phyloP scores from a whole-genome alignment of 768 basidiomycete genomes.

The Leccinum ochraceum region DNA sequence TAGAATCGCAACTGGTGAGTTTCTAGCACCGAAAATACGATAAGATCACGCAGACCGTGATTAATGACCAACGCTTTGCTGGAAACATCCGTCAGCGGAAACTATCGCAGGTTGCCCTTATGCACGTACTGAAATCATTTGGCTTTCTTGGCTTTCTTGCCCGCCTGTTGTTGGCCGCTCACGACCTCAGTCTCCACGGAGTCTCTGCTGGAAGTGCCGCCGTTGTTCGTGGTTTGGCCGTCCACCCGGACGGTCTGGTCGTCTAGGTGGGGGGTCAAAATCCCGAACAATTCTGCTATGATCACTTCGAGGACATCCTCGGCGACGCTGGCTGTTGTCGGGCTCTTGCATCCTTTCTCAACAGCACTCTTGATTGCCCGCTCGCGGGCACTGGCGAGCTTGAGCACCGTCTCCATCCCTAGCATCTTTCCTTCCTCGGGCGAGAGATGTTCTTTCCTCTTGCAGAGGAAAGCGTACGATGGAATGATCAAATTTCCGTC shows the following conservation, averaged over 20 bases:
- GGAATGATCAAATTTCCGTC: slow-evolving; percentile 50
- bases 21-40: not conserved
- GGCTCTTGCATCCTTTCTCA: slow-evolving; percentile 28
- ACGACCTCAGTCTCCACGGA: not conserved
- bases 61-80: slow-evolving; percentile 2
- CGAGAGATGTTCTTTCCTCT: slow-evolving; percentile 50
- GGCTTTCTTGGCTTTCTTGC: too few species aligned
- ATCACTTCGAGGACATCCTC: slow-evolving; percentile 31
- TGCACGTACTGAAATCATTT: not conserved
- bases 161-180: not conserved
- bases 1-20: not conserved
- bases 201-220: not conserved
- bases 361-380: slow-evolving; percentile 37
- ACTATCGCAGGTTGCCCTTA: not conserved
- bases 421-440: slow-evolving; percentile 51
- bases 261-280: slow-evolving; percentile 14
- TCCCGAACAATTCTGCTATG: slow-evolving; percentile 35
- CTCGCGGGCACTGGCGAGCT: slow-evolving; percentile 56
- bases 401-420: slow-evolving; percentile 49
- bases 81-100: not conserved
- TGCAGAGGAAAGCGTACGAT: slow-evolving; percentile 52
- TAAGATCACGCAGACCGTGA: not conserved
- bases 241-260: slow-evolving; percentile 1
- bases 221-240: slow-evolving; percentile 11
- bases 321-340: slow-evolving; percentile 27